Percentiles rank a stretch among this genome's conserved stretches.
phyloP scores from a whole-genome alignment of 2,329 filamentous ascomycete species.

The Raffaelea albimanens region DNA sequence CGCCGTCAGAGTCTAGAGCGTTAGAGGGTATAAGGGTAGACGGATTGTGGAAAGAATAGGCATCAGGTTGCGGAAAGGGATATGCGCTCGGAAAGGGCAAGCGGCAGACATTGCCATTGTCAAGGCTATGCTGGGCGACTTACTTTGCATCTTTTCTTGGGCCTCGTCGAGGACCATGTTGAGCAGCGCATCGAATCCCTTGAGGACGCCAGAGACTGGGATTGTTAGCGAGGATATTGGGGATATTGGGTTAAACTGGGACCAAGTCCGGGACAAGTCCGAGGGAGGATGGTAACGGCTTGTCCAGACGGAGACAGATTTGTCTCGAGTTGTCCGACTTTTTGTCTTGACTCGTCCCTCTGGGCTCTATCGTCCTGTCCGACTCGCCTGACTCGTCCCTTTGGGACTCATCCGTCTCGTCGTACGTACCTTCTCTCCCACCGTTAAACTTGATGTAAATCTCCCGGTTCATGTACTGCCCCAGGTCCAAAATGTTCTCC shows the following conservation, averaged over 20 bases:
- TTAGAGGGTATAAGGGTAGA: not conserved
- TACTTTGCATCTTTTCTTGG: constrained; percentile 81
- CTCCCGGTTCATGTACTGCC: constrained; percentile 94
- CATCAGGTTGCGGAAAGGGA: not conserved
- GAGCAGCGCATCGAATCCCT: constrained; percentile 96
- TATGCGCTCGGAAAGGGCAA: too few species aligned
- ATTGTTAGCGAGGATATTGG: not conserved
- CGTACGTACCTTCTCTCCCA: constrained; percentile 66
- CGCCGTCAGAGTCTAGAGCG: constrained; percentile 82
- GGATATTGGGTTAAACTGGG: too few species aligned
- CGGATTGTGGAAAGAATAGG: not conserved
- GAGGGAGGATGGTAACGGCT: too few species aligned
- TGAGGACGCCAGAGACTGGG: constrained; percentile 75
- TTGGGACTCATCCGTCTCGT: too few species aligned
- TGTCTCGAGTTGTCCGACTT: too few species aligned
- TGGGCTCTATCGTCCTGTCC: too few species aligned
- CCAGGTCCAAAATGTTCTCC: constrained; percentile 93
- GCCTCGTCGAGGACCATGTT: constrained; percentile 95
- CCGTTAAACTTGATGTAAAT: constrained; percentile 96
- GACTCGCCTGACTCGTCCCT: too few species aligned
- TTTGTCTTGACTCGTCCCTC: too few species aligned
- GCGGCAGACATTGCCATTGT: too few species aligned
- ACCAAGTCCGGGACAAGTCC: too few species aligned
- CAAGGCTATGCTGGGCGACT: too few species aligned
- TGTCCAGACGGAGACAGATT: not conserved